A percentile compares a stretch with the other conserved stretches of the same genome.
phyloP scores from a whole-genome alignment of 352 stramenopile species.

The Thalassiosira exigua region DNA sequence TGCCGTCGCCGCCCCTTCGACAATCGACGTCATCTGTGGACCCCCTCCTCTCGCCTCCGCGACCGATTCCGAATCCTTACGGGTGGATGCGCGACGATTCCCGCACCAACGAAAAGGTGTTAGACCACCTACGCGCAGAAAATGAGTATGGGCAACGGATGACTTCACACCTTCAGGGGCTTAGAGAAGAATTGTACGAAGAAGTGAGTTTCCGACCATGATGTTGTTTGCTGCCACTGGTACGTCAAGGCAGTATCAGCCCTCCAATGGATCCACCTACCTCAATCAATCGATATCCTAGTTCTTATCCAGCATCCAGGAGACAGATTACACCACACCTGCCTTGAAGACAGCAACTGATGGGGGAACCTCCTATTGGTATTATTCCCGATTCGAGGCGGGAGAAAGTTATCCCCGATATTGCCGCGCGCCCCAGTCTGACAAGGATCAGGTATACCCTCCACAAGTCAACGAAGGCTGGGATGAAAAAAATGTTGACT shows the following conservation, averaged over 20 bases:
- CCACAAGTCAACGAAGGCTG: slow-evolving; percentile 58
- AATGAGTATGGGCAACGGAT: slow-evolving; percentile 92
- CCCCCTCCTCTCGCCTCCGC: slow-evolving; percentile 88
- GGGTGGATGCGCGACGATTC: slow-evolving; percentile 95
- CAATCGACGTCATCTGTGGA: slow-evolving; percentile 62
- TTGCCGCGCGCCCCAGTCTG: slow-evolving; percentile 67
- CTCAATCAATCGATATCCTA: neutral
- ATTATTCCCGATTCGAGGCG: slow-evolving; percentile 79
- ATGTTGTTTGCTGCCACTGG: slow-evolving; percentile 5
- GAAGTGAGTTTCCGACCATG: slow-evolving; percentile 89
- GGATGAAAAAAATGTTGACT: slow-evolving; percentile 66
- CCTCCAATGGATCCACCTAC: too few relatives aligned
- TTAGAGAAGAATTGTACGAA: slow-evolving; percentile 90
- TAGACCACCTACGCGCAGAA: slow-evolving; percentile 91
- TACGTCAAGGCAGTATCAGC: too few relatives aligned
- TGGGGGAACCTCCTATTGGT: slow-evolving; percentile 66
- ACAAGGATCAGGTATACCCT: slow-evolving; percentile 14
- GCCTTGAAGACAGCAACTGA: slow-evolving; percentile 33
- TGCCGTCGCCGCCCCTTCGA: too few relatives aligned
- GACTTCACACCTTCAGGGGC: slow-evolving; percentile 87
- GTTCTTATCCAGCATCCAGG: slow-evolving; percentile 77
- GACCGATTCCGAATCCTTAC: slow-evolving; percentile 92
- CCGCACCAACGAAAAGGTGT: slow-evolving; percentile 90
- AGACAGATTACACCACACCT: slow-evolving; percentile 79
- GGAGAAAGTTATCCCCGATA: slow-evolving; percentile 75